Evolutionary conservation across 371 early-diverging fungal species (phyloP), one percentile per base, ranked within the genome.

Genomic region (Chytridiales sp.): DNA sequence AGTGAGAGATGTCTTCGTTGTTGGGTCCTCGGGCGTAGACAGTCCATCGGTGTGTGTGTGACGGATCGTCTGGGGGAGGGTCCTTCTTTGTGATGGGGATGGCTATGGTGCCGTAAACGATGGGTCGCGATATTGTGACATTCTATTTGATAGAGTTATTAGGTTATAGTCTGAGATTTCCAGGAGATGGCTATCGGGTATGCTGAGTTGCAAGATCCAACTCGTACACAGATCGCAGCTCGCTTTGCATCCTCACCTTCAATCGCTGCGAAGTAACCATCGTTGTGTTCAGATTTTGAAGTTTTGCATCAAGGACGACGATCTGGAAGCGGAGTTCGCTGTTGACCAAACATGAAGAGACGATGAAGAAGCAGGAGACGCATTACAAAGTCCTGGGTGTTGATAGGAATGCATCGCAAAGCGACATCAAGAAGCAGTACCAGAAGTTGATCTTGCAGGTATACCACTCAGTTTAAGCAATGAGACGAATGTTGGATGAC

Each of bases 1-100:
- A 87, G 63, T 84, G 85, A 15, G 87, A 81, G 26, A 95, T 75
- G 66, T 96, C 96, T 64, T 92, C 91, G 48, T 85, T 87, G 66
- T 93, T 85, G 34, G 88, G 67, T 1, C 95, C 95, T 15, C 87
- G 80, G 17, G 98, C 88, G 67, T 87, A 94, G 2, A 95, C 72
- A 2, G 62, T 74, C 87, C 87, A 86, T 30, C 68, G 53, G 68
- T 85, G 85, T 11, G 87, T 82, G 56, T 85, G 80, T 9, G 66
- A 50, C 2, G 68, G 69, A 56, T 73, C 74, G 24, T 22, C 40
- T n/a, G 57, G 60, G 4, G 59, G 50, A 13, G 59, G 39, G 34
- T 73, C 75, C 36, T 52, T 60, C 24, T 64, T 62, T 39, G 36
- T 48, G 35, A 79, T 39, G 6, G 69, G 73, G 8, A 61, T 36